Conservation (phyloP, 140 eudicot species). For the Anethum foeniculum region DNA sequence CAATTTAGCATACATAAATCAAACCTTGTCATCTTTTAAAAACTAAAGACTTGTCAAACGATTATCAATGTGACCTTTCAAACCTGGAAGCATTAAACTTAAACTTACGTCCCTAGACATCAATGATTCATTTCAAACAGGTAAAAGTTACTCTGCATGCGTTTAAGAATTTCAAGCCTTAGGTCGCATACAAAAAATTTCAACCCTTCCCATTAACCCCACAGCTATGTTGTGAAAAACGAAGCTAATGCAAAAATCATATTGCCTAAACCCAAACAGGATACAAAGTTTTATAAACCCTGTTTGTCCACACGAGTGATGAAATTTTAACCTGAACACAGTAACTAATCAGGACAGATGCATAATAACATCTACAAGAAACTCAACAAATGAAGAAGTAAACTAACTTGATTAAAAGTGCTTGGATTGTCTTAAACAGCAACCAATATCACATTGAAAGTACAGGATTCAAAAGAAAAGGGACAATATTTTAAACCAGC, state of each 20-base stretch:
- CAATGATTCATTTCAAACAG: not conserved
- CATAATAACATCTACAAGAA: not conserved
- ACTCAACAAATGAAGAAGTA: not conserved
- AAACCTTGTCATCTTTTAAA: too few species aligned
- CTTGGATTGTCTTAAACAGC: conserved; percentile 3
- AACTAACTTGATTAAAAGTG: not conserved
- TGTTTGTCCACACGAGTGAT: too few species aligned
- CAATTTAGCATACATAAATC: too few species aligned
- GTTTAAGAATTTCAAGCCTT: too few species aligned
- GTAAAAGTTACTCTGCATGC: not conserved
- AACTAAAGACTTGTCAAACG: too few species aligned
- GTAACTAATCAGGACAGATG: not conserved
- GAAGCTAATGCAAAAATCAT: not conserved
- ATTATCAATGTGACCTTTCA: too few species aligned
- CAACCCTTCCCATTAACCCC: not conserved
- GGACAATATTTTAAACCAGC: conserved; percentile 7
- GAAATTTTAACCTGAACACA: not conserved
- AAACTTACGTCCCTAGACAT: not conserved
- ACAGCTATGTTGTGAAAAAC: not conserved
- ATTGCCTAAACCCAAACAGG: too few species aligned
- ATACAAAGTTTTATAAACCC: too few species aligned
- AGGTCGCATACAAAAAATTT: too few species aligned
- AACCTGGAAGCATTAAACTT: too few species aligned
- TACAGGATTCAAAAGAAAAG: not conserved
- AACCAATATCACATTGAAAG: not conserved